Conservation (phyloP, 805 yeast species). For the Blastobotrys americana region DNA sequence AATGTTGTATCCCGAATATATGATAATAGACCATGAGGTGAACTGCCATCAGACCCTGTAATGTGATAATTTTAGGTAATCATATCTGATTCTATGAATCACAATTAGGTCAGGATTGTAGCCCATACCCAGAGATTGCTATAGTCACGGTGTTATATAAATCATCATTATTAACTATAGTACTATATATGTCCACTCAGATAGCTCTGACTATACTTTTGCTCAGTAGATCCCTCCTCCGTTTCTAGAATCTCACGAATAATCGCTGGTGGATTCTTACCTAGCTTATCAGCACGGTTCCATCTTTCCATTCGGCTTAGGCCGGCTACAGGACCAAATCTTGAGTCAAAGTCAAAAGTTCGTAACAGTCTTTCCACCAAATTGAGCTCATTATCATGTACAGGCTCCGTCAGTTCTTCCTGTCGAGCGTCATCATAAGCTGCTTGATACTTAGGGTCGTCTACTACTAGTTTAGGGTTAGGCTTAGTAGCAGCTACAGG, state of each 20-base stretch:
- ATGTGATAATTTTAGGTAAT: not conserved
- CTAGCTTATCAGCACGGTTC: constrained; percentile 32
- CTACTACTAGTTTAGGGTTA: not conserved
- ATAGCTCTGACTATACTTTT: constrained; percentile 17
- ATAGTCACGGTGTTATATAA: not conserved
- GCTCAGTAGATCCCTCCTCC: constrained; percentile 18
- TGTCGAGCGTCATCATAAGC: constrained; percentile 3
- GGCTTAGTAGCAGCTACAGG: not conserved
- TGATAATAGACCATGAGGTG: too few species aligned
- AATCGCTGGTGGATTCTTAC: constrained; percentile 32
- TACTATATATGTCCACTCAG: constrained; percentile 12
- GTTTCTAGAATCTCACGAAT: constrained; percentile 28
- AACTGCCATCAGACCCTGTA: too few species aligned
- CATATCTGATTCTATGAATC: not conserved
- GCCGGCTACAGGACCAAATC: constrained; percentile 36
- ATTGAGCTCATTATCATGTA: constrained; percentile 28
- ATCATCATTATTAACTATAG: constrained; percentile 4
- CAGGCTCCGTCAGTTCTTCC: constrained; percentile 18
- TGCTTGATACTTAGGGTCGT: not conserved
- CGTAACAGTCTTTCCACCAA: constrained; percentile 28
- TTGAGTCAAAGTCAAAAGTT: constrained; percentile 29
- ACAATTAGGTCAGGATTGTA: not conserved
- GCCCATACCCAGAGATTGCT: not conserved
- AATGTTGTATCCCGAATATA: too few species aligned
- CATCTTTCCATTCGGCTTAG: constrained; percentile 33